These are phyloP conservation scores for Pseudonitzschia delicatissima DNA, from an alignment of 108 stramenopile species.

Conservation along the genomic window DNA sequence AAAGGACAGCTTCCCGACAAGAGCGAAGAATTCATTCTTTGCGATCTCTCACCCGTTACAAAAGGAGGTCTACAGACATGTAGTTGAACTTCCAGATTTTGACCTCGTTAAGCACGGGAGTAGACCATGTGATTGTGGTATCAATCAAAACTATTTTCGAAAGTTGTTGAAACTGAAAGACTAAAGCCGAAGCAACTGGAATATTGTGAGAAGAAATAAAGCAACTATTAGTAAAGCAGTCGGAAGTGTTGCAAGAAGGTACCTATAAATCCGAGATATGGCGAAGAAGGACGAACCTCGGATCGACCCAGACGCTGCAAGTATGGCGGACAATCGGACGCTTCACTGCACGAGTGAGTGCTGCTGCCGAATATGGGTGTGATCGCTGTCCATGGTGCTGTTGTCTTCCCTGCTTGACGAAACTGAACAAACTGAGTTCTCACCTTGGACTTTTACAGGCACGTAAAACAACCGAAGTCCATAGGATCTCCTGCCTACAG, in stretches of 20 bases:
- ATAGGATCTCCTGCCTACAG: slow-evolving; percentile 30
- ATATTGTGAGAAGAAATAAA: slow-evolving; percentile 62
- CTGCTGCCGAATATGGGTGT: slow-evolving; percentile 24
- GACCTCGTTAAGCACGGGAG: slow-evolving; percentile 53
- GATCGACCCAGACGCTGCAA: slow-evolving; percentile 63
- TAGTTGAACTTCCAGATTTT: slow-evolving; percentile 76
- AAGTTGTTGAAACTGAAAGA: slow-evolving; percentile 49
- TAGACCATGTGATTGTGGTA: slow-evolving; percentile 82
- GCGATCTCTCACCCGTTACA: slow-evolving; percentile 72
- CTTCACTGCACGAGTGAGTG: slow-evolving; percentile 24
- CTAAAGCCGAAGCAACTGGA: slow-evolving; percentile 57
- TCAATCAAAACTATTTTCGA: slow-evolving; percentile 64
- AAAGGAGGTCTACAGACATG: slow-evolving; percentile 69
- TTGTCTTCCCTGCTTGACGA: slow-evolving; percentile 28
- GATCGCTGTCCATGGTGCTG: slow-evolving; percentile 67
- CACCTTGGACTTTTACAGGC: slow-evolving; percentile 80
- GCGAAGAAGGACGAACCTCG: slow-evolving; percentile 27
- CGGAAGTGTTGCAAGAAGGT: slow-evolving; percentile 57
- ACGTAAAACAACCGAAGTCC: slow-evolving; percentile 26
- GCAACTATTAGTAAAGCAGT: slow-evolving; percentile 39
- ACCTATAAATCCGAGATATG: slow-evolving; percentile 51
- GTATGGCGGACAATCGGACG: slow-evolving; percentile 59
- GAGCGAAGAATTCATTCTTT: slow-evolving; percentile 77
- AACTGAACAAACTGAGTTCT: slow-evolving; percentile 66
- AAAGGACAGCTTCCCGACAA: slow-evolving; percentile 66